Base-by-base conservation (phyloP, 176 grass and related monocot genomes). In the Luzula sylvatica region DNA sequence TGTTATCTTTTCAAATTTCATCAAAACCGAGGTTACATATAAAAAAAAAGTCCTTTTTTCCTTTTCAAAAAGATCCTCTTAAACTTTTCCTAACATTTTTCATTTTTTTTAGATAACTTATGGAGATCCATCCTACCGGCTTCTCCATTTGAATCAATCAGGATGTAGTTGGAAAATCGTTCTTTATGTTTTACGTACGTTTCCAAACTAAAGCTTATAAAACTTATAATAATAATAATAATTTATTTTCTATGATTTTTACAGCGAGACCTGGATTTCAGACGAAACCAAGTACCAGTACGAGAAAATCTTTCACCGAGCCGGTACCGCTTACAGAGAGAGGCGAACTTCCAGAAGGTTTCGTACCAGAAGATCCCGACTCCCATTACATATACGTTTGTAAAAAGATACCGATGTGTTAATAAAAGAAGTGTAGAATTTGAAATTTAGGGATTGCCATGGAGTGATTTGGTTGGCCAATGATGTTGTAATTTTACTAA, bases 331-430 rank as follows among this genome's bases (percentile, higher is more conserved):
- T 98, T 65, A 87, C 81, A 15, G 78, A 90, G 52, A 56, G 65
- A 14, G 65, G 85, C 61, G 58, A 55, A 30, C 75, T 98, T 42
- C 81, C 72, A 56, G 85, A 67, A 43, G 68, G 52, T 68, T 90
- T 77, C 71, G 46, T 77, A 61, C 92, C 52, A 2, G 92, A 98
- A 75, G 92, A 98, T 67, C 92, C 92, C 46, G 92, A 98, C 56
- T 98, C 92, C 38, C 92, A 90, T 62, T 98, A 83, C 65, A 76
- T 98, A 47, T 98, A 87, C 52, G 69, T 90, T 28, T 98, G 92
- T 60, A 55, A 79, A 64, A 90, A 98, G 68, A 66, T 79, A 38
- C 53, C 41, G 30, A 35, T 35, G 9, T 7, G 30, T 35, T 7
- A 35, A 35, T 35, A 35, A 35, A 7, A 35, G 30, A 7, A 35